Conservation (phyloP, 495 filamentous ascomycete species). For the Venustampulla echinocandica region DNA sequence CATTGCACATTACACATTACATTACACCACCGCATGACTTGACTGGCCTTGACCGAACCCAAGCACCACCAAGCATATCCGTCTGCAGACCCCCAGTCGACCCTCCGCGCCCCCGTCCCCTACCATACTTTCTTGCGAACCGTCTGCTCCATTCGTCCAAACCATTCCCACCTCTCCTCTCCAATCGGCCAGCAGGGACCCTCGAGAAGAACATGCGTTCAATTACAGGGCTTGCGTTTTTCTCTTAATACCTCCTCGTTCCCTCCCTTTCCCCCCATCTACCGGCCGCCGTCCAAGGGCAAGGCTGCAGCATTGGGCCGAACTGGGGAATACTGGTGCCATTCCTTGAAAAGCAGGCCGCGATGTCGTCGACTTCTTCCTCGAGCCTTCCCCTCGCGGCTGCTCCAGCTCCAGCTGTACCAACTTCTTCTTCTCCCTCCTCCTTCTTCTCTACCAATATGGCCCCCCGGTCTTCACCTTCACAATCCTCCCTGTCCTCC, state of each 20-base stretch:
- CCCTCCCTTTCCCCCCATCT: too few relatives aligned
- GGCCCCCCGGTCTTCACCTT: background rate
- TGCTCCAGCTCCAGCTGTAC: background rate
- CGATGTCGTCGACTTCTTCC: background rate
- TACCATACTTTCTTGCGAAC: background rate
- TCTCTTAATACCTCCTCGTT: background rate
- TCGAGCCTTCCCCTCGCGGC: background rate
- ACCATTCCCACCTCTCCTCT: background rate
- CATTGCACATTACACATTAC: too few relatives aligned
- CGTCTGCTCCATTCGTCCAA: background rate
- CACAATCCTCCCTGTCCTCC: slow-evolving; percentile 4
- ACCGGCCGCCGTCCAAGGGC: too few relatives aligned
- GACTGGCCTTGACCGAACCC: too few relatives aligned
- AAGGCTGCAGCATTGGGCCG: background rate
- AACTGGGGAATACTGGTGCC: too few relatives aligned
- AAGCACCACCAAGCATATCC: too few relatives aligned
- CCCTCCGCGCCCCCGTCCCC: background rate
- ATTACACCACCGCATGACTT: too few relatives aligned
- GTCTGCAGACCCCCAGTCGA: too few relatives aligned
- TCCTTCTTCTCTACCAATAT: background rate
- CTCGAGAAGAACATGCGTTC: background rate
- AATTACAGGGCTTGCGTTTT: background rate
- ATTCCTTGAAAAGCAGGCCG: too few relatives aligned
- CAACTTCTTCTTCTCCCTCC: too few relatives aligned
- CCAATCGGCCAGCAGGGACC: too few relatives aligned